phyloP scores from a whole-genome alignment of 2,329 filamentous ascomycete genomes.

The Phialocephala sp. region DNA sequence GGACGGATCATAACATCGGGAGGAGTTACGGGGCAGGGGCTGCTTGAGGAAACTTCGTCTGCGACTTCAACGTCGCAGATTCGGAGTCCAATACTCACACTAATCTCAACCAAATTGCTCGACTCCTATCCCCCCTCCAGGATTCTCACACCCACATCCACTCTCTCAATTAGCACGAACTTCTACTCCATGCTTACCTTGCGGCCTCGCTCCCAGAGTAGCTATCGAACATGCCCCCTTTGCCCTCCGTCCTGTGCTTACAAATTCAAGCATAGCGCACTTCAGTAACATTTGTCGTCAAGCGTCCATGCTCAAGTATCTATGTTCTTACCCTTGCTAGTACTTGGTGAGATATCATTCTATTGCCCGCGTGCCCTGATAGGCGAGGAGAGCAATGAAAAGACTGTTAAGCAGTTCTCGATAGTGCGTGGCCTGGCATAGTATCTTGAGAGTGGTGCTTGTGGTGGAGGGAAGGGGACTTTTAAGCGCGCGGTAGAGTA shows the following conservation, averaged over 20 bases:
- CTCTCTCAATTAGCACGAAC: constrained; percentile 20
- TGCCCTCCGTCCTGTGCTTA: constrained; percentile 18
- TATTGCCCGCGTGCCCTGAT: constrained; percentile 25
- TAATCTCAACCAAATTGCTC: constrained; percentile 25
- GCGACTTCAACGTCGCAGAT: constrained; percentile 22
- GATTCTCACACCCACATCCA: constrained; percentile 21
- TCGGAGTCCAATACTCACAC: constrained; percentile 26
- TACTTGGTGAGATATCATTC: constrained; percentile 24
- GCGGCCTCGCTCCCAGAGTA: constrained; percentile 9
- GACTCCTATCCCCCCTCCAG: constrained; percentile 24
- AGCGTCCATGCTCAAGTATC: constrained; percentile 20
- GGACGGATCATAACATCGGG: constrained; percentile 5
- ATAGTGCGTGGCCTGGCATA: constrained; percentile 23
- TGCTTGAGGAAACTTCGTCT: neutral
- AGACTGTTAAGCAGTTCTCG: constrained; percentile 20
- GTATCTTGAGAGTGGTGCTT: constrained; percentile 27
- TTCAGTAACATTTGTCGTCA: constrained; percentile 25
- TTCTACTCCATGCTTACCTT: constrained; percentile 18
- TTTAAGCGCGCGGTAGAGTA: constrained; percentile 20
- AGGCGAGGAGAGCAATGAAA: constrained; percentile 16
- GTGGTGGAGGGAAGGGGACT: constrained; percentile 20
- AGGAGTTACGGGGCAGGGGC: neutral
- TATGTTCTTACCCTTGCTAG: constrained; percentile 13
- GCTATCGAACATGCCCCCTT: constrained; percentile 20
- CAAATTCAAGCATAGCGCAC: constrained; percentile 18